phyloP scores from a whole-genome alignment of 2,329 filamentous ascomycete species.

The Grosmannia penicillata region DNA sequence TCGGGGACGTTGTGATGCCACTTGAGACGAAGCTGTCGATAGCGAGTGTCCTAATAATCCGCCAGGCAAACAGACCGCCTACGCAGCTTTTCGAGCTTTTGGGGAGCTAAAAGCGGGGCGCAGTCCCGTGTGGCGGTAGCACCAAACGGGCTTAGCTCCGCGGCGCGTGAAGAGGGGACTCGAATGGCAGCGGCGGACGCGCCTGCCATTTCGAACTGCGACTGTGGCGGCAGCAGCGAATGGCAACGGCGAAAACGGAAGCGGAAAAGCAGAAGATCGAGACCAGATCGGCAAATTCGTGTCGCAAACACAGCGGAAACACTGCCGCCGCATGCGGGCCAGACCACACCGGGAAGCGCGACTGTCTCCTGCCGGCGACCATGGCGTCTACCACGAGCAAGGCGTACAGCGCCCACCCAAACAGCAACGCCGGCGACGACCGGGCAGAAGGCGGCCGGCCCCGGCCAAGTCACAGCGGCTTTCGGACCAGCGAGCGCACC shows the following conservation, averaged over 20 bases:
- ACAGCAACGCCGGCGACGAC: slow-evolving; percentile 24
- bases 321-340: too few relatives aligned
- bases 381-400: slow-evolving; percentile 27
- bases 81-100: slow-evolving; percentile 10
- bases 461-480: slow-evolving; percentile 15
- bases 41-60: too few relatives aligned
- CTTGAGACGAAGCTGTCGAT: not conserved
- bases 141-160: not conserved
- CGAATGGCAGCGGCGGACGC: slow-evolving; percentile 3
- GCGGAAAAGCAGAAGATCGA: too few relatives aligned
- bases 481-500: slow-evolving; percentile 11
- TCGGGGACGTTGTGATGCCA: not conserved
- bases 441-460: slow-evolving; percentile 8
- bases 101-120: slow-evolving; percentile 5
- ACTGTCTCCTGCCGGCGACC: slow-evolving; percentile 15
- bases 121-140: not conserved
- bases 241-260: too few relatives aligned
- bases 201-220: slow-evolving; percentile 8
- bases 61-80: slow-evolving; percentile 16
- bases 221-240: not conserved
- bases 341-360: too few relatives aligned
- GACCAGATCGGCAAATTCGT: not conserved
- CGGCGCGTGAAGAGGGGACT: not conserved
- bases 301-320: too few relatives aligned
- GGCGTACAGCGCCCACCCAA: slow-evolving; percentile 18